Percentiles rank a stretch among this genome's conserved stretches.
phyloP scores from a whole-genome alignment of 2,329 filamentous ascomycete genomes.

The Cytospora mali region DNA sequence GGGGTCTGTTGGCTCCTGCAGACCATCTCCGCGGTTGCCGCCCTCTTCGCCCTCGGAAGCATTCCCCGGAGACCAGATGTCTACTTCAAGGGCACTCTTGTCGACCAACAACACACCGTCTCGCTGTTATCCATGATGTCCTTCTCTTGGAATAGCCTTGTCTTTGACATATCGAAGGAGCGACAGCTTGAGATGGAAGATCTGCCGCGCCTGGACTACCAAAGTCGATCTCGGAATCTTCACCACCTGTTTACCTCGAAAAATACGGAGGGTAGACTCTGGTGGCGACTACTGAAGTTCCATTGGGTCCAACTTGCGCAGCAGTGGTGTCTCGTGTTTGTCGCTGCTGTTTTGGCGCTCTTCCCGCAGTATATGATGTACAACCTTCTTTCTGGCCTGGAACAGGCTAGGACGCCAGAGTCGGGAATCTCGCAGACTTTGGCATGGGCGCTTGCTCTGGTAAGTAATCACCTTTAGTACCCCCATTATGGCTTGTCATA shows the following conservation, averaged over 20 bases:
- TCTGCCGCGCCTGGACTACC: conserved; percentile 37
- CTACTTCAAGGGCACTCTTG: conserved; percentile 35
- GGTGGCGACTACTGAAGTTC: conserved; percentile 38
- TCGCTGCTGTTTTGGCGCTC: conserved; percentile 37
- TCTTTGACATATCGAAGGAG: conserved; percentile 37
- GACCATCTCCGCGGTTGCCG: conserved; percentile 30
- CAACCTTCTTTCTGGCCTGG: conserved; percentile 40
- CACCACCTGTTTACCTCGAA: conserved; percentile 31
- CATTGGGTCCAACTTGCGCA: conserved; percentile 34
- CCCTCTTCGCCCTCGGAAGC: conserved; percentile 34
- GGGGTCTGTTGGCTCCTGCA: conserved; percentile 36
- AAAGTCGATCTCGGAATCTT: conserved; percentile 36
- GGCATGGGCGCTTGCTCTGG: conserved; percentile 38
- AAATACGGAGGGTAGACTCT: conserved; percentile 33
- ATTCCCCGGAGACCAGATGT: conserved; percentile 41
- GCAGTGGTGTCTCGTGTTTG: conserved; percentile 39
- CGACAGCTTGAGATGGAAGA: conserved; percentile 38
- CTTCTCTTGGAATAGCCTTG: conserved; percentile 39
- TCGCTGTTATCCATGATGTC: conserved; percentile 36
- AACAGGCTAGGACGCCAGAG: conserved; percentile 30
- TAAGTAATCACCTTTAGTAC: not conserved
- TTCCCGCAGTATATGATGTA: conserved; percentile 41
- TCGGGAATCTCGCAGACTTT: conserved; percentile 33
- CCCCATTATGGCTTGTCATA: not conserved
- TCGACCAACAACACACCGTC: conserved; percentile 41